phyloP scores from a whole-genome alignment of 192 early-diverging fungal species.

The Coemansia brasiliensis region DNA sequence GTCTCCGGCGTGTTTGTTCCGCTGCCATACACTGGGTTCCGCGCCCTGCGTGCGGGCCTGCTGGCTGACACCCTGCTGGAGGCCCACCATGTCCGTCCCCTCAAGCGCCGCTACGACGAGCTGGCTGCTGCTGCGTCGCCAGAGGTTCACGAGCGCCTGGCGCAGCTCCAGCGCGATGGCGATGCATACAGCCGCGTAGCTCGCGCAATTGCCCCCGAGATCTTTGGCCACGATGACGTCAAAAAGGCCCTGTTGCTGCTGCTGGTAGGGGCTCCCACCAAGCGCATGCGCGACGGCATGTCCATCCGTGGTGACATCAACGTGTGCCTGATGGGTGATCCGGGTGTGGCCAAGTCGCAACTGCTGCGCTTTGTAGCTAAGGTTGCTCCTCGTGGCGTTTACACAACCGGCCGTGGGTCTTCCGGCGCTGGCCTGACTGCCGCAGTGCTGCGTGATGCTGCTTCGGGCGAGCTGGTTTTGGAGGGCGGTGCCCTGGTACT shows the following conservation, averaged over 20 bases:
- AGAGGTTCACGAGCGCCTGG: constrained; percentile 57
- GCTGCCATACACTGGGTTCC: constrained; percentile 90
- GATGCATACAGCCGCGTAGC: constrained; percentile 78
- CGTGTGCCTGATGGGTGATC: constrained; percentile 97
- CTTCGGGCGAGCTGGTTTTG: constrained; percentile 93
- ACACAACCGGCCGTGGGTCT: constrained; percentile 93
- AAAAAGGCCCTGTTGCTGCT: constrained; percentile 87
- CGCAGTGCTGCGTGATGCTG: constrained; percentile 88
- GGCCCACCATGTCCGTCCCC: constrained; percentile 78
- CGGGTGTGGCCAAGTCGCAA: constrained; percentile 98
- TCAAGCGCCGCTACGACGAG: constrained; percentile 90
- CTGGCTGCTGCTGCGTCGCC: constrained; percentile 61
- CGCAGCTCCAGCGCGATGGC: constrained; percentile 61
- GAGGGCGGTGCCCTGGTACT: constrained; percentile 97
- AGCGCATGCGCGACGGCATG: constrained; percentile 89
- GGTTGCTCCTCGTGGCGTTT: constrained; percentile 92
- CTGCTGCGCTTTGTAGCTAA: constrained; percentile 91
- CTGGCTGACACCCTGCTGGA: constrained; percentile 95
- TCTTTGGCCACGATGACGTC: constrained; percentile 90
- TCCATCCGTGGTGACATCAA: constrained; percentile 97
- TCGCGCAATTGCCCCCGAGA: constrained; percentile 82
- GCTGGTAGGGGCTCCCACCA: constrained; percentile 78
- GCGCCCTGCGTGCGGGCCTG: constrained; percentile 83
- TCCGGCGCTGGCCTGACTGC: constrained; percentile 97
- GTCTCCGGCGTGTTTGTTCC: constrained; percentile 90